phyloP scores from a whole-genome alignment of 2,329 filamentous ascomycete genomes.

The Zasmidium citrigriseum region DNA sequence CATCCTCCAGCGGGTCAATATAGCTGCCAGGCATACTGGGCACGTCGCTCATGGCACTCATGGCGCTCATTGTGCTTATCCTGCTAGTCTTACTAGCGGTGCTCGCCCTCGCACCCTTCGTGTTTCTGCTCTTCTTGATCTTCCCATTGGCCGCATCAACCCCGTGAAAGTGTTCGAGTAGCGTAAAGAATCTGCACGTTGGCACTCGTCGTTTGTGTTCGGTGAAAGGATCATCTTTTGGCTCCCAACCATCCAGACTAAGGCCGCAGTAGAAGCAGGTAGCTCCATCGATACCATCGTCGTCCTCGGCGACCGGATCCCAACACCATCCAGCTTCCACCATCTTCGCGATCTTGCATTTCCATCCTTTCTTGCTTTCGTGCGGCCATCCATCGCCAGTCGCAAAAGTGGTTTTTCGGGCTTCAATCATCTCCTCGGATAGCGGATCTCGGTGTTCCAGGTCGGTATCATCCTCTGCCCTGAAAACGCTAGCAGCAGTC shows the following conservation, averaged over 20 bases:
- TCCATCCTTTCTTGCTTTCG: conserved; percentile 83
- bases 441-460: conserved; percentile 72
- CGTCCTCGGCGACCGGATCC: conserved; percentile 71
- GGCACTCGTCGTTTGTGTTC: conserved; percentile 82
- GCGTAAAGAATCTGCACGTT: conserved; percentile 78
- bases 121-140: conserved; percentile 35
- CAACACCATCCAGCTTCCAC: conserved; percentile 93
- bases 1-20: conserved; percentile 19
- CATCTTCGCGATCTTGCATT: conserved; percentile 87
- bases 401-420: conserved; percentile 81
- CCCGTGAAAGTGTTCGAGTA: conserved; percentile 53
- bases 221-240: conserved; percentile 84
- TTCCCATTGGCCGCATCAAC: conserved; percentile 19
- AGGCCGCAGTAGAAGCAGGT: conserved; percentile 90
- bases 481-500: conserved; percentile 57
- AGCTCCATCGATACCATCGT: conserved; percentile 78
- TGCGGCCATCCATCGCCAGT: conserved; percentile 74
- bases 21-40: conserved; percentile 23
- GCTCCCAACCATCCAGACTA: conserved; percentile 92
- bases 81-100: conserved; percentile 69
- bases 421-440: conserved; percentile 69
- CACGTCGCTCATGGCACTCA: conserved; percentile 28
- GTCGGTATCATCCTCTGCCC: conserved; percentile 60
- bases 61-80: conserved; percentile 50
- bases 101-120: conserved; percentile 25